phyloP scores from a whole-genome alignment of 495 filamentous ascomycete genomes.

The Aspergillus homomorphus region DNA sequence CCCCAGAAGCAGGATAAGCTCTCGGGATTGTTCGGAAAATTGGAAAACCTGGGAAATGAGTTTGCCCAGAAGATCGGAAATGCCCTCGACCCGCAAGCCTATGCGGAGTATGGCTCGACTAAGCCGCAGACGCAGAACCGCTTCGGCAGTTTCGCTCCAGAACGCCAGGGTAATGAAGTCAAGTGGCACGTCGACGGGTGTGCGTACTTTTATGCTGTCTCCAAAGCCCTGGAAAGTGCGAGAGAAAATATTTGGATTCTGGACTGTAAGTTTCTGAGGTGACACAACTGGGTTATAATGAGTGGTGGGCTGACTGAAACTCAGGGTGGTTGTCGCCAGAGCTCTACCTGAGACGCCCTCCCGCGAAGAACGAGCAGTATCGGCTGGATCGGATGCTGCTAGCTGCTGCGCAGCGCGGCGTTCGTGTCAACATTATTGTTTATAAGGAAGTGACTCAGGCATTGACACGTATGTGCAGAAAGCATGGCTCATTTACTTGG shows the following conservation, averaged over 20 bases:
- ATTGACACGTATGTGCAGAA: conserved; percentile 66
- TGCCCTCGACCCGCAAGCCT: conserved; percentile 49
- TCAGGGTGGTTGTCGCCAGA: conserved; percentile 85
- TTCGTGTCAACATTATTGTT: conserved; percentile 84
- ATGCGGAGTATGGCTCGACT: conserved; percentile 44
- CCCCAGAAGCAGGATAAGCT: conserved; percentile 45
- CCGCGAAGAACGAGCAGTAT: conserved; percentile 76
- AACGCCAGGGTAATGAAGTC: conserved; percentile 58
- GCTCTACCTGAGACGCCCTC: conserved; percentile 83
- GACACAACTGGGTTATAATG: neutral
- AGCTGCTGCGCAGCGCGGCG: conserved; percentile 82
- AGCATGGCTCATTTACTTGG: neutral
- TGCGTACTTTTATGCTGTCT: conserved; percentile 89
- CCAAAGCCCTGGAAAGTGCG: conserved; percentile 77
- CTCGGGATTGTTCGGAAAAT: conserved; percentile 52
- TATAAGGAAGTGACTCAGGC: conserved; percentile 92
- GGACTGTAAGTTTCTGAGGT: conserved; percentile 56
- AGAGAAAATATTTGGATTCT: conserved; percentile 86
- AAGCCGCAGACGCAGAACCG: conserved; percentile 56
- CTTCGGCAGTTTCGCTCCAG: conserved; percentile 79
- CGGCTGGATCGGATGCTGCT: conserved; percentile 86
- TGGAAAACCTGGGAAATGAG: conserved; percentile 51
- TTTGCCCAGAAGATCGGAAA: conserved; percentile 48
- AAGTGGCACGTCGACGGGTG: conserved; percentile 97
- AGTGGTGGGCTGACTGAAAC: conserved; percentile 16